Percentiles rank a stretch among this genome's conserved stretches.
These are phyloP conservation scores for Cercophora scortea DNA, from an alignment of 495 filamentous ascomycete species.

Conservation along the genomic window DNA sequence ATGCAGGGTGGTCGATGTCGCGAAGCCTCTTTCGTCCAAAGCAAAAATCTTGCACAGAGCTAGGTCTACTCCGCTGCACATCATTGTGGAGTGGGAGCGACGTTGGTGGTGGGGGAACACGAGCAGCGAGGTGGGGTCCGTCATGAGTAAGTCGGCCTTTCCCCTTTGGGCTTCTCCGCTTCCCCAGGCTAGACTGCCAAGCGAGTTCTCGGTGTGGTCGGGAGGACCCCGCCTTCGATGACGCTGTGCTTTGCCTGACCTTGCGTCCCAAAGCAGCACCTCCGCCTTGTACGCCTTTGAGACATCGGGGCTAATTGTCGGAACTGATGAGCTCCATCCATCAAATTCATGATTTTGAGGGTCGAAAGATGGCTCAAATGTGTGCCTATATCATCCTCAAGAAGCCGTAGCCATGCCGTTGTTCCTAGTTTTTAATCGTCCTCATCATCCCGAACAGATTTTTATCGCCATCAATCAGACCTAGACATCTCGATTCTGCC, in stretches of 20 bases:
- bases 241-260: not conserved
- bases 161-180: not conserved
- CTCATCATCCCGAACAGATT: too few species aligned
- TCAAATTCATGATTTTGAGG: too few species aligned
- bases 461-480: too few species aligned
- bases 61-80: not conserved
- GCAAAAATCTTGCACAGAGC: not conserved
- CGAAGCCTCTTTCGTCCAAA: not conserved
- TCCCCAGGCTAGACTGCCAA: not conserved
- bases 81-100: not conserved
- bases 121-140: not conserved
- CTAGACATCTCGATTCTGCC: too few species aligned
- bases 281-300: not conserved
- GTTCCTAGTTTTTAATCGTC: too few species aligned
- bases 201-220: not conserved
- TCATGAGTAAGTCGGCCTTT: not conserved
- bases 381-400: too few species aligned
- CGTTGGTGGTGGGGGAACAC: not conserved
- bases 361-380: too few species aligned
- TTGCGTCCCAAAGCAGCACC: not conserved
- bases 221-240: not conserved
- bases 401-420: too few species aligned
- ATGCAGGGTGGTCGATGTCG: not conserved
- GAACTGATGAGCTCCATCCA: too few species aligned
- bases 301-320: not conserved